Percentiles rank a stretch among this genome's conserved stretches.
phyloP scores from a whole-genome alignment of 83 land plant species.

The Picea abies region DNA sequence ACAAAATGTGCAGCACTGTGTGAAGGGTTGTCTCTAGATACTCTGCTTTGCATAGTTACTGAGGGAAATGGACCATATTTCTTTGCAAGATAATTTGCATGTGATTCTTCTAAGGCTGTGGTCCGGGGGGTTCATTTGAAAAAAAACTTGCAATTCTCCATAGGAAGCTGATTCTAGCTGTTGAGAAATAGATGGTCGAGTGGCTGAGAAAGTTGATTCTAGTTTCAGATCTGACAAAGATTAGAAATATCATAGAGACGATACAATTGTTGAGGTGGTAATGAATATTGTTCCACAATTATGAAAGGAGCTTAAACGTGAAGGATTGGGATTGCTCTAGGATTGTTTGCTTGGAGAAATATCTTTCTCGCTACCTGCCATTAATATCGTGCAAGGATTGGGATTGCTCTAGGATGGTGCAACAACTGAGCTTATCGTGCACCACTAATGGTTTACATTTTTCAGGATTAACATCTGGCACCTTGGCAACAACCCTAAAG shows the following conservation, averaged over 20 bases:
- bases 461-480: too few species aligned
- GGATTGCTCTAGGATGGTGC: background rate
- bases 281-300: constrained; percentile 36
- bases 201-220: too few species aligned
- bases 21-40: constrained; percentile 67
- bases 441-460: background rate
- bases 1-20: constrained; percentile 59
- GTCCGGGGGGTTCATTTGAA: constrained; percentile 49
- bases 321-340: constrained; percentile 14
- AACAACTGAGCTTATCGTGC: background rate
- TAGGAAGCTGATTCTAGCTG: constrained; percentile 28
- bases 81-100: constrained; percentile 80
- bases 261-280: constrained; percentile 52
- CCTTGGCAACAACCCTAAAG: too few species aligned
- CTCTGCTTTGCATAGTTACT: constrained; percentile 71
- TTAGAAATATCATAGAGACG: constrained; percentile 15
- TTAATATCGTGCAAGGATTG: background rate
- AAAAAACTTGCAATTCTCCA: constrained; percentile 34
- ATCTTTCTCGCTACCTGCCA: background rate
- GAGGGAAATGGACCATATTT: constrained; percentile 92
- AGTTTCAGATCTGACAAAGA: too few species aligned
- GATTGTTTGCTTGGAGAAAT: constrained; percentile 22
- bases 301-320: constrained; percentile 27
- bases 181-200: background rate
- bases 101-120: constrained; percentile 77